Percentiles rank a stretch among this genome's conserved stretches.
Evolutionary conservation across 257 asterid species (phyloP).

Genomic region (Solanum corneliomulleri): DNA sequence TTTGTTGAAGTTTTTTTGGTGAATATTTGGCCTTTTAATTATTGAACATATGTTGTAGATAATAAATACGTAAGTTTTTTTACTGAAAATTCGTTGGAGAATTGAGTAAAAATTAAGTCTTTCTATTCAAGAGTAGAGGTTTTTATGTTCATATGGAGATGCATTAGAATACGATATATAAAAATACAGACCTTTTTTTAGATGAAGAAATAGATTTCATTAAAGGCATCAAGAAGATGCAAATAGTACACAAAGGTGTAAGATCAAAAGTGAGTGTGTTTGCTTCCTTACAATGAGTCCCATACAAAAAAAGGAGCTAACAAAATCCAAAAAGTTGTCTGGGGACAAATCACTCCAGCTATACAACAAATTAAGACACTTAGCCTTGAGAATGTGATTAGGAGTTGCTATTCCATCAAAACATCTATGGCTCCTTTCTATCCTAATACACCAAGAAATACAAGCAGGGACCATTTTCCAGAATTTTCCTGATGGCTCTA

Average conservation of each 20-base stretch:
- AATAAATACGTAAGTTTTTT: background rate
- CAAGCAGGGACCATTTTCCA: background rate
- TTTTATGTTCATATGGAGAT: background rate
- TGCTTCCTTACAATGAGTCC: background rate
- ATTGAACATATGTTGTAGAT: background rate
- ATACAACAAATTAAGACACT: background rate
- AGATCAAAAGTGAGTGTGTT: background rate
- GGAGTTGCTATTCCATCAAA: background rate
- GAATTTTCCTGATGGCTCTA: background rate
- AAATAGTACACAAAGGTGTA: background rate
- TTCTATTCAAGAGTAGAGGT: background rate
- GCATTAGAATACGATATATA: background rate
- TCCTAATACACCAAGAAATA: background rate
- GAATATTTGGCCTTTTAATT: background rate
- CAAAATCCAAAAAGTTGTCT: background rate
- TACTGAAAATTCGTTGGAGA: background rate
- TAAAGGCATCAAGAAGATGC: background rate
- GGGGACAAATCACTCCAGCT: background rate
- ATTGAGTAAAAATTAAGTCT: background rate
- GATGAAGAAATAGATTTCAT: too few relatives aligned
- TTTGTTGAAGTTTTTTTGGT: background rate
- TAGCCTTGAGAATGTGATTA: background rate
- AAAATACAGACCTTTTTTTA: background rate
- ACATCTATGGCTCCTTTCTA: background rate
- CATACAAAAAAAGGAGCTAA: background rate